Percentiles rank a stretch among this genome's conserved stretches.
Conservation (phyloP, 495 filamentous ascomycete genomes). For the Amniculicola lignicola region DNA sequence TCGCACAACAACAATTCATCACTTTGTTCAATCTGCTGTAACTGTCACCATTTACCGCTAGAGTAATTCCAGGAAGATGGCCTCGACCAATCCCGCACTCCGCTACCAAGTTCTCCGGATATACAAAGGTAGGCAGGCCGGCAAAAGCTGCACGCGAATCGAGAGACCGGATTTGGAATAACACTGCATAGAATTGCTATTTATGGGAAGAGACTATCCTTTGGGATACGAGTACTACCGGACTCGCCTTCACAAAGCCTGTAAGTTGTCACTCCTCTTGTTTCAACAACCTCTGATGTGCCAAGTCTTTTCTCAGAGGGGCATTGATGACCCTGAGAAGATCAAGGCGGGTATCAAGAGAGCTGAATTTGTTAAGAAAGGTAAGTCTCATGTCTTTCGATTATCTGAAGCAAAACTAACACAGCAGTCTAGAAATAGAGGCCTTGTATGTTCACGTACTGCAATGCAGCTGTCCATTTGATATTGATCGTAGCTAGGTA, state of each 20-base stretch:
- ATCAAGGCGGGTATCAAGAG: constrained; percentile 71
- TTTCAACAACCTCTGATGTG: too few relatives aligned
- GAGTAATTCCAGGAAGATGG: constrained; percentile 37
- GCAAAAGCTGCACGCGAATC: not conserved
- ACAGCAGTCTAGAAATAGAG: constrained; percentile 68
- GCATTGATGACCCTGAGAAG: constrained; percentile 65
- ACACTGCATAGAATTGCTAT: constrained; percentile 64
- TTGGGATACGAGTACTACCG: constrained; percentile 82
- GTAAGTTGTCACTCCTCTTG: too few relatives aligned
- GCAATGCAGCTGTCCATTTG: not conserved
- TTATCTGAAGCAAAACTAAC: too few relatives aligned
- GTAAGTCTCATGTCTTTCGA: constrained; percentile 52
- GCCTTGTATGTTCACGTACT: constrained; percentile 64
- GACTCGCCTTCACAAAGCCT: constrained; percentile 73
- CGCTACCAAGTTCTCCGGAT: constrained; percentile 78
- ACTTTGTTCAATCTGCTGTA: not conserved
- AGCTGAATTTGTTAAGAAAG: constrained; percentile 89
- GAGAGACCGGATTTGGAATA: constrained; percentile 2
- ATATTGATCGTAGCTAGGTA: constrained; percentile 59
- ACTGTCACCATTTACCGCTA: not conserved
- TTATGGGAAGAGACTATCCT: constrained; percentile 83
- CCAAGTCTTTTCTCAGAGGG: constrained; percentile 73
- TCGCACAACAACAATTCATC: not conserved
- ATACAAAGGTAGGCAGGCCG: constrained; percentile 76
- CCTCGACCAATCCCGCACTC: constrained; percentile 45